phyloP scores from a whole-genome alignment of 148 eudicot genomes.

The Fallopia convolvulus region DNA sequence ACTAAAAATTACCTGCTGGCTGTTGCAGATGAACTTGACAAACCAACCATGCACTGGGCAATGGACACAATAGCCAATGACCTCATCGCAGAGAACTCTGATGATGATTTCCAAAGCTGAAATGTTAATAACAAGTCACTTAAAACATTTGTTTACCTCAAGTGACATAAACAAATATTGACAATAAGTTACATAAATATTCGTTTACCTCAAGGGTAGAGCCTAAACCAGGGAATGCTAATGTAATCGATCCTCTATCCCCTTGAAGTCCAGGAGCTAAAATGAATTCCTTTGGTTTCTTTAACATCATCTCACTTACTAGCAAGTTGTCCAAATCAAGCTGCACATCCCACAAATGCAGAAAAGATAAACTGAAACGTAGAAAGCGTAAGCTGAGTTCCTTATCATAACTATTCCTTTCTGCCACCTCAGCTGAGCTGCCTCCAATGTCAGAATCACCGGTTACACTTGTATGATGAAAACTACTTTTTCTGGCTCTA shows the following conservation, averaged over 20 bases:
- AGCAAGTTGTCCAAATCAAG: conserved; percentile 63
- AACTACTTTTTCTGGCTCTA: conserved; percentile 14
- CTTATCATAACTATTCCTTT: conserved; percentile 23
- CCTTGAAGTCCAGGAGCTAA: conserved; percentile 84
- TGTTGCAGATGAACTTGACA: conserved; percentile 63
- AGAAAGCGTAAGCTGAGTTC: conserved; percentile 43
- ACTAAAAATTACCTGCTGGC: conserved; percentile 60
- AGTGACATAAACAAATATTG: conserved; percentile 8
- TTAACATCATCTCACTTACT: conserved; percentile 63
- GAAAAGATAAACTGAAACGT: conserved; percentile 70
- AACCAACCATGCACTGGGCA: conserved; percentile 74
- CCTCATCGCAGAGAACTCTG: conserved; percentile 91
- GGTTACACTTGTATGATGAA: conserved; percentile 20
- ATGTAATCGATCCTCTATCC: conserved; percentile 84
- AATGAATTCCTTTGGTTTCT: conserved; percentile 43
- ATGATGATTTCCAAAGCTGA: conserved; percentile 97
- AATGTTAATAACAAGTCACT: conserved; percentile 25
- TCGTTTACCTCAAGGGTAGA: conserved; percentile 71
- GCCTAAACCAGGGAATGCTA: conserved; percentile 63
- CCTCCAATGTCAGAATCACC: conserved; percentile 25
- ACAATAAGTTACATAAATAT: conserved; percentile 20
- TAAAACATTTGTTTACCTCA: conserved; percentile 21
- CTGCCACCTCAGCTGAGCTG: conserved; percentile 18
- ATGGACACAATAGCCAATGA: conserved; percentile 86
- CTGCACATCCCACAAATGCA: conserved; percentile 91